phyloP scores from a whole-genome alignment of 257 asterid species.

The Lantana camara region DNA sequence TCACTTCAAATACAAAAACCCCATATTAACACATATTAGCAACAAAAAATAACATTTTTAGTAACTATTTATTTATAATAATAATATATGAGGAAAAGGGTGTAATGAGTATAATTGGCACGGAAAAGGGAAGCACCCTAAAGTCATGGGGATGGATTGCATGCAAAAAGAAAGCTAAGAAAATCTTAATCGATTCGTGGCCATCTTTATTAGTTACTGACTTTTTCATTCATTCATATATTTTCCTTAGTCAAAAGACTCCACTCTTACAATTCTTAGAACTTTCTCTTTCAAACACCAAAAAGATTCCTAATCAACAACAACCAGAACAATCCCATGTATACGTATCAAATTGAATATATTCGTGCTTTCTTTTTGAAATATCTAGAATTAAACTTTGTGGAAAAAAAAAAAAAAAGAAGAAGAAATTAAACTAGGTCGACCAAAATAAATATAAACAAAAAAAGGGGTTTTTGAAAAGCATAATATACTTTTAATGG shows the following conservation, averaged over 20 bases:
- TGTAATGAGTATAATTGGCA: neutral
- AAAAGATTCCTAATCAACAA: neutral
- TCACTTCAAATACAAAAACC: too few relatives aligned
- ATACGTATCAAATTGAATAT: too few relatives aligned
- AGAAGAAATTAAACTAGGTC: too few relatives aligned
- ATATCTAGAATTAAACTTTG: too few relatives aligned
- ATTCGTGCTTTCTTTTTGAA: too few relatives aligned
- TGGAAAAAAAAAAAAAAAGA: too few relatives aligned
- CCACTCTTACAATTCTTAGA: neutral
- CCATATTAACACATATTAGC: too few relatives aligned
- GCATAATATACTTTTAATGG: too few relatives aligned
- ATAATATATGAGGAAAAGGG: neutral
- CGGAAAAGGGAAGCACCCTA: neutral
- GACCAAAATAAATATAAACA: too few relatives aligned
- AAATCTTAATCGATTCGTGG: neutral
- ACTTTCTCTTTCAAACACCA: neutral
- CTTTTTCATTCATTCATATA: neutral
- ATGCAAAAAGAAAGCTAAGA: slow-evolving; percentile 1
- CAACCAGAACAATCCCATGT: neutral
- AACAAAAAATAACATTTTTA: too few relatives aligned
- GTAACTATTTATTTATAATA: too few relatives aligned
- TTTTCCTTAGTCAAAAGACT: slow-evolving; percentile 2
- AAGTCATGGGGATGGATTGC: neutral
- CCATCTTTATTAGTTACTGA: neutral
- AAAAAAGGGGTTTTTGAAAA: too few relatives aligned